Conservation (phyloP, 1,284 basidiomycete species). For the Heterobasidion irregulare region DNA sequence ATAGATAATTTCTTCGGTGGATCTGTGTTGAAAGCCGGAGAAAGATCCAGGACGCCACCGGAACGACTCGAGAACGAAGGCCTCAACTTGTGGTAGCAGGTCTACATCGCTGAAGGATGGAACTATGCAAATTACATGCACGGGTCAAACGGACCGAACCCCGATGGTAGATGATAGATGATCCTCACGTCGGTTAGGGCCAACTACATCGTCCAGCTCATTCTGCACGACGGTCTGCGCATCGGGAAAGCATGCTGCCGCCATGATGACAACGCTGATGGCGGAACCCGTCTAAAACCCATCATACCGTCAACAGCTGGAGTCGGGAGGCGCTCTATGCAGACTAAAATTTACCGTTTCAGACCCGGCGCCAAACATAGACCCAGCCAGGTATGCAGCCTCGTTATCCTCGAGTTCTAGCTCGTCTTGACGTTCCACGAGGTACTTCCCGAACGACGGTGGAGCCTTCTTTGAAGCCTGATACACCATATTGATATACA, state of each 20-base stretch:
- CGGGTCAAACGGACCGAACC: neutral
- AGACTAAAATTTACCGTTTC: slow-evolving; percentile 35
- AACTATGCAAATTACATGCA: slow-evolving; percentile 19
- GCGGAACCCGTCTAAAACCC: slow-evolving; percentile 37
- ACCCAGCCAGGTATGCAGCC: slow-evolving; percentile 50
- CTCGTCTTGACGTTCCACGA: slow-evolving; percentile 43
- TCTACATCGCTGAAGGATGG: slow-evolving; percentile 45
- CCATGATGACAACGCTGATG: slow-evolving; percentile 50
- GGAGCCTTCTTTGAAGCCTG: slow-evolving; percentile 28
- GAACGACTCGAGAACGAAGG: slow-evolving; percentile 53
- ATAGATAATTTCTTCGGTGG: slow-evolving; percentile 54
- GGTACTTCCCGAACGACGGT: slow-evolving; percentile 45
- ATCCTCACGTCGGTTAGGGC: slow-evolving; percentile 36
- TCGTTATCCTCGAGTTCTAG: slow-evolving; percentile 45
- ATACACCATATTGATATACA: neutral
- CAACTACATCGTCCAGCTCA: slow-evolving; percentile 54
- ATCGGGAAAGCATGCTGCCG: slow-evolving; percentile 52
- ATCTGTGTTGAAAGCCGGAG: slow-evolving; percentile 38
- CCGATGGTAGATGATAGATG: neutral
- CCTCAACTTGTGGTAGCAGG: slow-evolving; percentile 44
- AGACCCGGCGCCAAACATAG: slow-evolving; percentile 56
- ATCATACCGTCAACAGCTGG: neutral
- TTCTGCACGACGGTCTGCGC: slow-evolving; percentile 46
- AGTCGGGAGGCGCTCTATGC: neutral
- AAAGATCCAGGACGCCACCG: slow-evolving; percentile 58